These are phyloP conservation scores for Neofusicoccum ribis DNA, from an alignment of 2,329 filamentous ascomycete genomes.

Conservation along the genomic window DNA sequence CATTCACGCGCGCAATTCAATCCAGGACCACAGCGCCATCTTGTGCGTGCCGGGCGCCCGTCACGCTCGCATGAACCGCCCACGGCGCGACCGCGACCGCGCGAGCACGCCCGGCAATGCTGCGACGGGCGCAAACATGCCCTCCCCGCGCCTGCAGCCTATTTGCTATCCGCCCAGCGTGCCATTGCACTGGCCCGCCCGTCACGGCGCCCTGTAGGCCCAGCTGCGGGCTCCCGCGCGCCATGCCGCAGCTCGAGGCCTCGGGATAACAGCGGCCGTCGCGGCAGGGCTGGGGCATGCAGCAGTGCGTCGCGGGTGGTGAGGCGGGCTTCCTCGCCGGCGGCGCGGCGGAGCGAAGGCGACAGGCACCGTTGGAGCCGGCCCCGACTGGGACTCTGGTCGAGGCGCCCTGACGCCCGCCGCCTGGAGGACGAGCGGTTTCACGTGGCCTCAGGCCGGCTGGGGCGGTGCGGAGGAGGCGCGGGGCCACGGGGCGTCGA, in stretches of 20 bases:
- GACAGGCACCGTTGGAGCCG: not conserved
- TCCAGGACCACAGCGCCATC: not conserved
- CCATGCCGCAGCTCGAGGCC: not conserved
- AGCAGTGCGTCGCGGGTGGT: not conserved
- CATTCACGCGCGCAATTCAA: not conserved
- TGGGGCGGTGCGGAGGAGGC: not conserved
- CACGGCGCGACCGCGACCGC: not conserved
- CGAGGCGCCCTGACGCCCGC: not conserved
- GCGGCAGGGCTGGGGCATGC: not conserved
- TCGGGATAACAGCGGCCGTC: not conserved
- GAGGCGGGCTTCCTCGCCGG: not conserved
- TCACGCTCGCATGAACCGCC: not conserved
- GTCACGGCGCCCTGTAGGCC: too few species aligned
- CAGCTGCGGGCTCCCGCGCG: not conserved
- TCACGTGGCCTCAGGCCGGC: not conserved
- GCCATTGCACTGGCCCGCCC: not conserved
- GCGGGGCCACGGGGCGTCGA: not conserved
- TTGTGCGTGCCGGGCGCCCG: not conserved
- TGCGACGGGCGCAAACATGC: not conserved
- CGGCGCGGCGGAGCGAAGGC: not conserved
- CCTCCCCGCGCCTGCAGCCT: not conserved
- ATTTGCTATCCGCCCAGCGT: not conserved
- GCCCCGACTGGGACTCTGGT: not conserved
- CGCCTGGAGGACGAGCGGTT: not conserved
- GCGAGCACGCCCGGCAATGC: not conserved